Evolutionary conservation across 345 rosid genomes (phyloP), one percentile per base, ranked within the genome.

Genomic region (Eucalyptus sp.): DNA sequence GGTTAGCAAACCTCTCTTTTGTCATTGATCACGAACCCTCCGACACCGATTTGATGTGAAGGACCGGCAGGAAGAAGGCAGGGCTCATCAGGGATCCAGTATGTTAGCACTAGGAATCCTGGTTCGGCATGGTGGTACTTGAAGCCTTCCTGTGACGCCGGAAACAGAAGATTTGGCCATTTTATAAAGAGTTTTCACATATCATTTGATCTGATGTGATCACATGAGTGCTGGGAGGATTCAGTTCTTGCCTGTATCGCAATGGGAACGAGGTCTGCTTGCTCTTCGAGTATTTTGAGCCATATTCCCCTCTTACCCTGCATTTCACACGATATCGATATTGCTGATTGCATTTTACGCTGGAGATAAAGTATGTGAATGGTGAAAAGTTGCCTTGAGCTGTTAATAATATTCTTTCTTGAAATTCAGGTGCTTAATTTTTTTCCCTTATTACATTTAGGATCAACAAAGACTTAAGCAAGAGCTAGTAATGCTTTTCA

Each of bases 61-160:
- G 95, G 95, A 88, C 92, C 90, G 20, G 87, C 88, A n/a, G 95
- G 95, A 68, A 94, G 93, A 90, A 88, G 48, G 90, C 92, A 92
- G 33, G 94, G 93, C 17, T 88, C 91, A 8, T 87, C 91, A 43
- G 95, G 93, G 90, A 95, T 93, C 96, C 96, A 95, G 88, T 90
- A 87, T 6, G 94, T 92, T 54, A 95, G 91, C 95, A 92, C 93
- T 13, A 91, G 92, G 87, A 94, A 92, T 54, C 92, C 94, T 52
- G 94, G 92, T 87, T 94, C 95, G 7, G 95, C 94, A n/a, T 94
- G 94, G 88, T 92, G 95, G 88, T 89, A 95, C 15, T 86, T 88
- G 43, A 94, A 94, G 49, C 95, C 95, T 89, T 91, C 93, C 95
- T 94, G 92, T 31, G 60, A 84, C 2, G 84, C 48, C 48, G 8